Percentiles rank a stretch among this genome's conserved stretches.
Conservation (phyloP, 2,329 filamentous ascomycete species). For the Proliferodiscus dingleyae region DNA sequence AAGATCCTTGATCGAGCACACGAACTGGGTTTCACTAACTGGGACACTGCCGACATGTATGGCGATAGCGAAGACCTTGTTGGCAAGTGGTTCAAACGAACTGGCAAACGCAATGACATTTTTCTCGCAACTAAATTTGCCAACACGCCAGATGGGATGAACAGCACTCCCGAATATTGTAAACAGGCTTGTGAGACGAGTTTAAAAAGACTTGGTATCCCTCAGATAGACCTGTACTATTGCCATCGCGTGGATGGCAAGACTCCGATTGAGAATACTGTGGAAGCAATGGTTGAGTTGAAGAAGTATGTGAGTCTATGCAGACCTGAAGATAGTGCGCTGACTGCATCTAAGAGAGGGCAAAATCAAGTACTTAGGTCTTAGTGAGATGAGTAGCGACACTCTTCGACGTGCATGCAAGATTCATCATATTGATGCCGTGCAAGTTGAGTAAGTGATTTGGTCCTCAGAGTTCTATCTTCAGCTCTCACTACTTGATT, state of each 20-base stretch:
- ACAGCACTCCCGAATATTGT: constrained; percentile 27
- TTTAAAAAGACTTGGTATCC: constrained; percentile 33
- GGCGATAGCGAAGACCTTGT: background rate
- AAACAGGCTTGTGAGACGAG: constrained; percentile 36
- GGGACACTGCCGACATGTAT: constrained; percentile 21
- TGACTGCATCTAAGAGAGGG: constrained; percentile 47
- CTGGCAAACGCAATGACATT: constrained; percentile 40
- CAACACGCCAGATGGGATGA: constrained; percentile 19
- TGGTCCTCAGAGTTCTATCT: too few species aligned
- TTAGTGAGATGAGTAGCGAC: constrained; percentile 45
- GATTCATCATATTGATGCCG: constrained; percentile 44
- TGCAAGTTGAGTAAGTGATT: constrained; percentile 55
- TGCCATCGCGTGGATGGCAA: constrained; percentile 34
- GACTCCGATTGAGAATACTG: constrained; percentile 39
- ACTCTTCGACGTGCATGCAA: constrained; percentile 48
- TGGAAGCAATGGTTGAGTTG: constrained; percentile 36
- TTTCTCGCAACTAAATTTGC: constrained; percentile 49
- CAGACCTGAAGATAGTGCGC: too few species aligned
- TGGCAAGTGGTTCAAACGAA: constrained; percentile 39
- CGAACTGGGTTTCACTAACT: constrained; percentile 33
- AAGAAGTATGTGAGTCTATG: constrained; percentile 26
- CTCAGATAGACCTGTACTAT: constrained; percentile 35
- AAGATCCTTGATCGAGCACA: constrained; percentile 36
- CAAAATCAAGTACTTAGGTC: constrained; percentile 52
- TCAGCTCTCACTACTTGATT: too few species aligned